Evolutionary conservation across 257 asterid genomes (phyloP), one percentile per base, ranked within the genome.

Genomic region (Leonotis leonurus): DNA sequence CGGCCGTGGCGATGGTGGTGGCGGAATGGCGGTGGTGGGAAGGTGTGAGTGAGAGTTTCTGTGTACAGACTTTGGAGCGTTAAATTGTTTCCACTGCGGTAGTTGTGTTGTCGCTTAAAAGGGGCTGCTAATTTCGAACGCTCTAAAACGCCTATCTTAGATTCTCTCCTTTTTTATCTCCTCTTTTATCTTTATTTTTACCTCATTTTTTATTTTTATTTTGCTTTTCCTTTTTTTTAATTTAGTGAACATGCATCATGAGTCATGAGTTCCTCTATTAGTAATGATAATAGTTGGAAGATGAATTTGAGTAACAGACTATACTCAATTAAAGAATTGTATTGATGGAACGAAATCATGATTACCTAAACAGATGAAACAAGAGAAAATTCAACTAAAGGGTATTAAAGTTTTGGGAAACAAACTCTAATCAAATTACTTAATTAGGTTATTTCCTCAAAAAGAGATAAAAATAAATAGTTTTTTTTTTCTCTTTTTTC

Each of bases 41-140:
- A n/a, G n/a, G n/a, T n/a, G n/a, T n/a, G n/a, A n/a, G n/a, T n/a
- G n/a, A n/a, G n/a, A n/a, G n/a, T n/a, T n/a, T n/a, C n/a, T n/a
- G n/a, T n/a, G n/a, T 11, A 20, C 36, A 48, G 63, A 73, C 24
- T 14, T 62, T 9, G 77, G 43, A 20, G 67, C 59, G 69, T 68
- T 62, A 72, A 72, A 65, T 64, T 53, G 46, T 66, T 45, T 56
- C 60, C 73, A n/a, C n/a, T 48, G 78, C 58, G 66, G 66, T 76
- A 64, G 79, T 84, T 85, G 85, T 75, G n/a, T n/a, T n/a, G n/a
- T n/a, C 84, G 21, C 56, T 66, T 55, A 21, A 40, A 66, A 56
- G 55, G 43, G 72, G 78, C 69, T 64, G 60, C 69, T 73, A 60
- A 72, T 78, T 75, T 75, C 72, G 67, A 70, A 69, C 60, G 73